Percentiles rank a stretch among this genome's conserved stretches.
Evolutionary conservation across 495 filamentous ascomycete genomes (phyloP).

Genomic region (Penicillium fimorum): DNA sequence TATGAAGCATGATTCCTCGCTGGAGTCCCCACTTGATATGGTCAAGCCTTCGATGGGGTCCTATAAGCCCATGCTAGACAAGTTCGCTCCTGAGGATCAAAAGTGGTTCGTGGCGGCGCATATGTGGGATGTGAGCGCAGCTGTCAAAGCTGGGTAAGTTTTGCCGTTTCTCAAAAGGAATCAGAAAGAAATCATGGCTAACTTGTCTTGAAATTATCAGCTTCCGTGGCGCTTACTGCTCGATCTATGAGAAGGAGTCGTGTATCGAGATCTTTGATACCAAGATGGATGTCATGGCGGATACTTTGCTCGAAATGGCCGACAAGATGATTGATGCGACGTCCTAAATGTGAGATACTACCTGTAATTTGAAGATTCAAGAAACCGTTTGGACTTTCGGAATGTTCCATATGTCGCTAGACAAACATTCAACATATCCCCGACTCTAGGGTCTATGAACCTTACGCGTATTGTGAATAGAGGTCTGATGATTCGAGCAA

Average conservation of each 20-base stretch:
- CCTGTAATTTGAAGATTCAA: background rate
- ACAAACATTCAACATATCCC: background rate
- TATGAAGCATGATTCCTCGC: background rate
- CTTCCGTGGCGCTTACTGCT: conserved; percentile 32
- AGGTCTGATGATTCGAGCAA: no score
- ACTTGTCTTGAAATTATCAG: background rate
- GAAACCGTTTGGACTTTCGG: background rate
- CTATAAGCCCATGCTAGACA: conserved; percentile 27
- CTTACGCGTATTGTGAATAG: no score
- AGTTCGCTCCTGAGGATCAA: conserved; percentile 15
- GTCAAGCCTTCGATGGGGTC: conserved; percentile 35
- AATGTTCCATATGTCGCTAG: background rate
- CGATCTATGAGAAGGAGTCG: conserved; percentile 31
- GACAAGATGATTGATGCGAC: conserved; percentile 25
- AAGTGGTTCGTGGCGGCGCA: conserved; percentile 41
- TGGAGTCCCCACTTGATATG: conserved; percentile 24
- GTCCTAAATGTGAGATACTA: background rate
- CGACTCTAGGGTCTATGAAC: no score
- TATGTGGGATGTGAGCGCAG: conserved; percentile 43
- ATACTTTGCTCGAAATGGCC: conserved; percentile 30
- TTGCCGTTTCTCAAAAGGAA: background rate
- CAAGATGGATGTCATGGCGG: conserved; percentile 20
- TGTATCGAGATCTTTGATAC: conserved; percentile 30
- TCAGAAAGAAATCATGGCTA: background rate
- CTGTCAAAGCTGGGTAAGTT: conserved; percentile 26